These are phyloP conservation scores for Pistacia atlantica DNA, from an alignment of 345 rosid genomes.

Conservation along the genomic window DNA sequence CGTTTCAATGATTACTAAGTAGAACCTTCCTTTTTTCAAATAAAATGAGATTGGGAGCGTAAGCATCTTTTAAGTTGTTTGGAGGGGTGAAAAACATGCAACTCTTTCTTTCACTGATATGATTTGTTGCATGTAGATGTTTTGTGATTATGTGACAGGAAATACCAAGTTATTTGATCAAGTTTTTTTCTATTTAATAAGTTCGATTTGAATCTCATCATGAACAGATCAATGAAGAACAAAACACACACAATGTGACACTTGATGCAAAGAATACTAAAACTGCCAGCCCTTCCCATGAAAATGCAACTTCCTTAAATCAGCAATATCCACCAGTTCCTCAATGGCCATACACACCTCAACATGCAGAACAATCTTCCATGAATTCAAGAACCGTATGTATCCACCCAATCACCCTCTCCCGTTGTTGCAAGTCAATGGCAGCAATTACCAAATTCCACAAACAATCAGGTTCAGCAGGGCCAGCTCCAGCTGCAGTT, in stretches of 20 bases:
- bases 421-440: constrained; percentile 10
- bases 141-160: not conserved
- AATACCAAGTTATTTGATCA: not conserved
- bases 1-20: too few relatives aligned
- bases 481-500: constrained; percentile 20
- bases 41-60: not conserved
- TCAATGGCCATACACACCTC: constrained; percentile 29
- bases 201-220: constrained; percentile 13
- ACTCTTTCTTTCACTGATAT: not conserved
- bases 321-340: constrained; percentile 29
- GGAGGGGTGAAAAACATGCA: not conserved
- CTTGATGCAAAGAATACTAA: constrained; percentile 21
- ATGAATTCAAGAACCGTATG: constrained; percentile 23
- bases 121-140: not conserved
- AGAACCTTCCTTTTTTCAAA: not conserved
- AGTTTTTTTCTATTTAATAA: constrained; percentile 2
- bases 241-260: constrained; percentile 15
- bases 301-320: constrained; percentile 14
- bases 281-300: constrained; percentile 24
- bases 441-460: constrained; percentile 25
- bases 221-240: constrained; percentile 32
- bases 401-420: constrained; percentile 22
- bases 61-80: not conserved
- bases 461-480: constrained; percentile 19
- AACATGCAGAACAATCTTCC: constrained; percentile 23